phyloP scores from a whole-genome alignment of 352 stramenopile species.

The Phytophthora citrophthora region DNA sequence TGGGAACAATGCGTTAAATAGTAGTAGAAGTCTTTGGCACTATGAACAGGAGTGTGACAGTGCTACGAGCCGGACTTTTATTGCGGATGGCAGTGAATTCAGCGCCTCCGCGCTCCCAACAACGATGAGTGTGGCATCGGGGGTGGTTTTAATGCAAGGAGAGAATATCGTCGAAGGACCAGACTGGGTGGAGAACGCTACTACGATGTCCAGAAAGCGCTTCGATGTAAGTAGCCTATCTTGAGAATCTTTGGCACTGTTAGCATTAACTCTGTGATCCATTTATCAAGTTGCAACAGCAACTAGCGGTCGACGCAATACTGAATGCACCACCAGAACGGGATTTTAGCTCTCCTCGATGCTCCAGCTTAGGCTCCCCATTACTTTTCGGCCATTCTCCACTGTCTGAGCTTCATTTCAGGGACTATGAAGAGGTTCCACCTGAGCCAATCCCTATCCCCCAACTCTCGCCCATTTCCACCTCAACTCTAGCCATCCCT shows the following conservation, averaged over 20 bases:
- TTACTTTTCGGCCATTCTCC: conserved; percentile 17
- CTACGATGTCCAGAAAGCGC: conserved; percentile 72
- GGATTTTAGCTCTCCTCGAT: conserved; percentile 13
- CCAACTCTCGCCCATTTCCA: conserved; percentile 42
- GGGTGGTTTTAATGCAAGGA: conserved; percentile 51
- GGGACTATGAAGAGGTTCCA: conserved; percentile 49
- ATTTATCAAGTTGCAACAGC: conserved; percentile 58
- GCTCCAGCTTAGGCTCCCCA: conserved; percentile 19
- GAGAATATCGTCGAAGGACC: conserved; percentile 52
- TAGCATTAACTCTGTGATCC: background rate
- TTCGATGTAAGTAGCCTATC: conserved; percentile 56
- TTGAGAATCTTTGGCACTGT: background rate
- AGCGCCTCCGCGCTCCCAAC: conserved; percentile 21
- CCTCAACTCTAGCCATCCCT: conserved; percentile 44
- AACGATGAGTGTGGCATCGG: conserved; percentile 43
- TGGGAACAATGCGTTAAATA: conserved; percentile 8
- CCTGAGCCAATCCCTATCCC: conserved; percentile 45
- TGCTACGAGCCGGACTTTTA: conserved; percentile 25
- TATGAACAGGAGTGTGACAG: conserved; percentile 26
- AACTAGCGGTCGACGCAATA: conserved; percentile 52
- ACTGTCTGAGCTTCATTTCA: conserved; percentile 26
- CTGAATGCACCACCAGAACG: conserved; percentile 37
- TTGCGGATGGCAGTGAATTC: conserved; percentile 33
- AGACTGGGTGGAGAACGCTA: conserved; percentile 39
- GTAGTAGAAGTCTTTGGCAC: conserved; percentile 29